Base-by-base conservation (phyloP, 2,329 filamentous ascomycete species). In the Cladosporium sp. region DNA sequence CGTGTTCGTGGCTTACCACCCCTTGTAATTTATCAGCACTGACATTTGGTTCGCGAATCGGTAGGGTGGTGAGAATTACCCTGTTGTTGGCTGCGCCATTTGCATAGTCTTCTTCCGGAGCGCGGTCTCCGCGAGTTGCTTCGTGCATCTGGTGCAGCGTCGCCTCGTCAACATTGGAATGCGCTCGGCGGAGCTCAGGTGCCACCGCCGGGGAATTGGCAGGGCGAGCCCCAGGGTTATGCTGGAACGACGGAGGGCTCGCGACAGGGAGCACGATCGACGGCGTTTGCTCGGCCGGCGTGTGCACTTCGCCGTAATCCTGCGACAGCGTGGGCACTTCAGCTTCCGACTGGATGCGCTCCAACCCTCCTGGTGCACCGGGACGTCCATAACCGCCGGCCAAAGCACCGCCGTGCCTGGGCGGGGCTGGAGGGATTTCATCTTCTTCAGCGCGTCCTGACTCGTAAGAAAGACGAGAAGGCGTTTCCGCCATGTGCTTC, bases 141-240 rank as follows among this genome's bases (percentile, higher is more conserved):
- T 85, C 86, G 32, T 82, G 83, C 66, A 97, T 77, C 66, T 96
- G 89, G 42, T 84, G 79, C 43, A 96, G 76, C 1, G 92, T 97
- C 1, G 83, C 84, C 60, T 78, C 81, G 22, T 93, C 95, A 67
- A 97, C 84, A 18, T 89, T 85, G 60, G 86, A 90, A 61, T 89
- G 93, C 48, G 87, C 89, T 58, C 84, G 84, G 57, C 87, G 85
- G 62, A 92, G 76, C 65, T 93, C 88, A 11, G 86, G 81, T 31
- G 89, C 85, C 54, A 88, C 82, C 60, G 87, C 83, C 0, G 87
- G 87, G 56, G 82, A 82, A 54, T 80, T 83, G 1, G 77, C 75
- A 4, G 90, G 90, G 45, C 82, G 79, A 48, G 85, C 80, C 55
- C 86, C 82, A 10, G 90, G 82, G 35, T 79, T 78, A 68, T 95